These are phyloP conservation scores for Pichia cactophila DNA, from an alignment of 1,139 yeast species.

Conservation along the genomic window DNA sequence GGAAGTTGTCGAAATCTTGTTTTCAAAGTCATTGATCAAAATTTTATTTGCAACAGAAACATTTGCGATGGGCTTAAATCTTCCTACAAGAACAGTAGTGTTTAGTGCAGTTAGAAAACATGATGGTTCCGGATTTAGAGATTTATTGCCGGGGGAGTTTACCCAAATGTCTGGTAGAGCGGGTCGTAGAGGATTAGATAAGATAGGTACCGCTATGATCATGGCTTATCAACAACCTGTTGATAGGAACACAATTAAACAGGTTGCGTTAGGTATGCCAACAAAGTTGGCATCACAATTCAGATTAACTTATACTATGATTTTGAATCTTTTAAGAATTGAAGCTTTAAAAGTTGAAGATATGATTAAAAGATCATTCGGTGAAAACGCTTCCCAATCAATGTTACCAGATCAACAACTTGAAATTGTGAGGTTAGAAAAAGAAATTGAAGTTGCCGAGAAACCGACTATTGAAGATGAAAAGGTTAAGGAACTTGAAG, in stretches of 20 bases:
- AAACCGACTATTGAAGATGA: constrained; percentile 31
- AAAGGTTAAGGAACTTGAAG: constrained; percentile 35
- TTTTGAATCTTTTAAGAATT: constrained; percentile 78
- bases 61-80: constrained; percentile 92
- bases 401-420: constrained; percentile 80
- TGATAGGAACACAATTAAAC: constrained; percentile 48
- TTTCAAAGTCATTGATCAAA: constrained; percentile 78
- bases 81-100: constrained; percentile 98
- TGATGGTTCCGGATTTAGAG: constrained; percentile 79
- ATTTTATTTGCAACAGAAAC: constrained; percentile 97
- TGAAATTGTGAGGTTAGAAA: constrained; percentile 47
- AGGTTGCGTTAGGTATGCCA: constrained; percentile 78
- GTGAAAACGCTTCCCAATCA: constrained; percentile 84
- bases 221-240: constrained; percentile 80
- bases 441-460: constrained; percentile 33
- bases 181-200: constrained; percentile 98
- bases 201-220: constrained; percentile 96
- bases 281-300: constrained; percentile 88
- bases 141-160: constrained; percentile 90
- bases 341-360: constrained; percentile 95
- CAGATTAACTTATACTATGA: constrained; percentile 92
- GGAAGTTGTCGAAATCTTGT: constrained; percentile 88
- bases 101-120: constrained; percentile 80
- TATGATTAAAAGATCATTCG: constrained; percentile 91
- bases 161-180: constrained; percentile 99